Evolutionary conservation across 805 yeast species (phyloP).

Genomic region (Spencermartinsiella europaea): DNA sequence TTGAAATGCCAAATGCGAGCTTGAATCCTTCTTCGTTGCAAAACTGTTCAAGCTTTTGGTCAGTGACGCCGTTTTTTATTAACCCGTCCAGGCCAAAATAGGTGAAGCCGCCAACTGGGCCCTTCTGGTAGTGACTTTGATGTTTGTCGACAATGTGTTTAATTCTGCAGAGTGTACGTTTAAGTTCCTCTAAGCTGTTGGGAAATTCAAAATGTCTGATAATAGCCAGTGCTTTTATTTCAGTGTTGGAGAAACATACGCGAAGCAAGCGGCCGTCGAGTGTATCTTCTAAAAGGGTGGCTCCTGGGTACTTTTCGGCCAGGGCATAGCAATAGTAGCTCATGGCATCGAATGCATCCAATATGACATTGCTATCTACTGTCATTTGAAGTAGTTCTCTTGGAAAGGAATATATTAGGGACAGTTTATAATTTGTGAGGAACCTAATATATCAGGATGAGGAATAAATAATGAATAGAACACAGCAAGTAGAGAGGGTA

Average conservation of each 20-base stretch:
- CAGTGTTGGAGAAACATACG: not conserved
- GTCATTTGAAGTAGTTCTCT: too few species aligned
- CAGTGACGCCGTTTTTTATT: not conserved
- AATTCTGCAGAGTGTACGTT: not conserved
- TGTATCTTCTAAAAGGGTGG: not conserved
- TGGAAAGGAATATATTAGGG: too few species aligned
- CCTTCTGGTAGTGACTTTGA: not conserved
- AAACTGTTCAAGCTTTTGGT: not conserved
- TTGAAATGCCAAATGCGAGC: not conserved
- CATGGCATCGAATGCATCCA: too few species aligned
- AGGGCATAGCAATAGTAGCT: not conserved
- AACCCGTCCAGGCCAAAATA: not conserved
- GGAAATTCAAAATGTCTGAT: not conserved
- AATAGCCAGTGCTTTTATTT: not conserved
- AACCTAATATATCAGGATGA: too few species aligned
- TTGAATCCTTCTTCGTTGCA: not conserved
- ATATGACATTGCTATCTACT: too few species aligned
- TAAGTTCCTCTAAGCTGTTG: not conserved
- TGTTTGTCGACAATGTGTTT: not conserved
- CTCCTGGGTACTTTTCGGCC: not conserved
- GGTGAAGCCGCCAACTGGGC: not conserved
- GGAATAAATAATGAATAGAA: too few species aligned
- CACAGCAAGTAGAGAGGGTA: too few species aligned
- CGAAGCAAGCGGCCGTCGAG: not conserved
- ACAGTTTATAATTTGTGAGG: too few species aligned